phyloP scores from a whole-genome alignment of 2,329 filamentous ascomycete genomes.

The Pseudogymnoascus sp. region DNA sequence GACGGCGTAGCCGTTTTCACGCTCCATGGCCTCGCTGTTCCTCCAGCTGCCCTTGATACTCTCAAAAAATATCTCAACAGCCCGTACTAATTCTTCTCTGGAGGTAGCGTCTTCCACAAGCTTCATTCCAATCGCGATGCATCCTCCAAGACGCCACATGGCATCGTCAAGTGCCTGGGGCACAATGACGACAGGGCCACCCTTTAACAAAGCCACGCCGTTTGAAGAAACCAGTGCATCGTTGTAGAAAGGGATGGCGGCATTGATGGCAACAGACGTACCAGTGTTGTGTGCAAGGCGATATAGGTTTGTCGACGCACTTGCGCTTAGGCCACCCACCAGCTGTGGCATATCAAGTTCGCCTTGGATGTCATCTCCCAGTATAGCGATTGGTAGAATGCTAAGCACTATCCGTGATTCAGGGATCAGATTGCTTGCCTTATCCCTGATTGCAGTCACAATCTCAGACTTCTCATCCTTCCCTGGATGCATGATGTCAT shows the following conservation, averaged over 20 bases:
- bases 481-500: constrained; percentile 81
- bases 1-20: constrained; percentile 87
- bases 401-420: constrained; percentile 78
- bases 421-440: constrained; percentile 72
- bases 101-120: constrained; percentile 71
- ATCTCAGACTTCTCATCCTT: constrained; percentile 92
- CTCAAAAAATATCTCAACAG: constrained; percentile 77
- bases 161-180: constrained; percentile 86
- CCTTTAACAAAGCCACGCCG: constrained; percentile 75
- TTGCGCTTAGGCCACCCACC: constrained; percentile 67
- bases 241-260: constrained; percentile 77
- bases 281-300: constrained; percentile 66
- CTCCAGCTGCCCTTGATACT: constrained; percentile 89
- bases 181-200: constrained; percentile 71
- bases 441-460: constrained; percentile 75
- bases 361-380: constrained; percentile 73
- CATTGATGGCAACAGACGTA: constrained; percentile 78
- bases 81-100: constrained; percentile 62
- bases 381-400: constrained; percentile 70
- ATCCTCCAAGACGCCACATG: constrained; percentile 88
- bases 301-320: constrained; percentile 60
- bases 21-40: constrained; percentile 97
- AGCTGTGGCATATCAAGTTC: constrained; percentile 65
- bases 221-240: constrained; percentile 77
- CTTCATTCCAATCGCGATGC: constrained; percentile 76